A percentile compares a stretch with the other conserved stretches of the same genome.
Conservation (phyloP, 257 asterid species). For the Datura wrightii region DNA sequence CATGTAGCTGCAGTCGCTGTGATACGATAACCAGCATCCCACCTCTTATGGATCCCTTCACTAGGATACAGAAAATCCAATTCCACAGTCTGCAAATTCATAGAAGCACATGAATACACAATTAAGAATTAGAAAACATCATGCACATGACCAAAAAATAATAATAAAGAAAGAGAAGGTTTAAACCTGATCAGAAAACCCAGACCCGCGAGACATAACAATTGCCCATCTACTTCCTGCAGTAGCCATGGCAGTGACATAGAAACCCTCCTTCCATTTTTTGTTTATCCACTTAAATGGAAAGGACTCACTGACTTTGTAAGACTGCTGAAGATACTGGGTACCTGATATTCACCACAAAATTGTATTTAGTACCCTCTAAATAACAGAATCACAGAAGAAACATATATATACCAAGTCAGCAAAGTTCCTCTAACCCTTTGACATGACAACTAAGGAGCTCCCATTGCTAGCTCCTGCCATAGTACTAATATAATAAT, state of each 20-base stretch:
- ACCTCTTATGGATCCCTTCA: slow-evolving; percentile 75
- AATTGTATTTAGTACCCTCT: slow-evolving; percentile 5
- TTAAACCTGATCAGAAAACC: slow-evolving; percentile 65
- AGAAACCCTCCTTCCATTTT: slow-evolving; percentile 79
- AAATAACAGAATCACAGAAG: not conserved
- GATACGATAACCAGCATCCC: slow-evolving; percentile 75
- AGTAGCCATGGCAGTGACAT: slow-evolving; percentile 77
- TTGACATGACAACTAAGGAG: slow-evolving; percentile 73
- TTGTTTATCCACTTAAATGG: slow-evolving; percentile 79
- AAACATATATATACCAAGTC: not conserved
- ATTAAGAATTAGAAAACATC: not conserved
- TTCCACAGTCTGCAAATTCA: slow-evolving; percentile 63
- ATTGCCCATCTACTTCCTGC: slow-evolving; percentile 72
- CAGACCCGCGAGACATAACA: slow-evolving; percentile 81
- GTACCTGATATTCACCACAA: slow-evolving; percentile 49
- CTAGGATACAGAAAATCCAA: slow-evolving; percentile 78
- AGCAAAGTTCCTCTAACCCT: slow-evolving; percentile 51
- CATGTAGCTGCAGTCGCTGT: slow-evolving; percentile 69
- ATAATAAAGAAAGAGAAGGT: not conserved
- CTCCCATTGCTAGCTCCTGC: slow-evolving; percentile 74
- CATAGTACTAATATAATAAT: slow-evolving; percentile 67
- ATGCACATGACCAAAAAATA: not conserved
- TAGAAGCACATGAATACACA: slow-evolving; percentile 2
- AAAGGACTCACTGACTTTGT: slow-evolving; percentile 72
- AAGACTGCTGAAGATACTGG: slow-evolving; percentile 65